A percentile compares a stretch with the other conserved stretches of the same genome.
Conservation (phyloP, 2,329 filamentous ascomycete species). For the Bipolaris gigantea region DNA sequence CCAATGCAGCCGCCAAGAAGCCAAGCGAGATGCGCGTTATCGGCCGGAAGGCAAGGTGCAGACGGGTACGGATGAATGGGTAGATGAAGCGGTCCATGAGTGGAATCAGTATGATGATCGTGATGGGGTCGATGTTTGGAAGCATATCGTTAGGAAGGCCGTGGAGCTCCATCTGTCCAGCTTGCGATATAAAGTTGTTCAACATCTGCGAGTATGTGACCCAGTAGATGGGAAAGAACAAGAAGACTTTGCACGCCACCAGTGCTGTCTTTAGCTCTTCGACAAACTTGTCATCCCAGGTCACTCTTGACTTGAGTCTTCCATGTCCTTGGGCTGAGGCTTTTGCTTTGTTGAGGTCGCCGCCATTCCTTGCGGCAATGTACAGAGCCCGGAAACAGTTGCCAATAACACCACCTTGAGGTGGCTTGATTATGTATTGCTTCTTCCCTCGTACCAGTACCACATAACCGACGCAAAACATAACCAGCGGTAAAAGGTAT, state of each 20-base stretch:
- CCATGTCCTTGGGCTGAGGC: conserved; percentile 55
- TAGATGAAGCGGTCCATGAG: conserved; percentile 51
- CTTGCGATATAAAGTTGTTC: conserved; percentile 54
- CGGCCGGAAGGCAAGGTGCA: conserved; percentile 49
- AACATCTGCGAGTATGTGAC: conserved; percentile 51
- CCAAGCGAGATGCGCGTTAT: conserved; percentile 58
- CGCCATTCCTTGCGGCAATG: conserved; percentile 57
- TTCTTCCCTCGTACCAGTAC: conserved; percentile 48
- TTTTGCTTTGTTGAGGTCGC: conserved; percentile 64
- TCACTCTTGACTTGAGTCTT: conserved; percentile 45
- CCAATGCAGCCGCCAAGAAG: conserved; percentile 56
- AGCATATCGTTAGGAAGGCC: conserved; percentile 54
- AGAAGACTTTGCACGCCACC: conserved; percentile 69
- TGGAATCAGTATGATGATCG: conserved; percentile 52
- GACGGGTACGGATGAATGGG: conserved; percentile 47
- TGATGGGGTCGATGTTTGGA: conserved; percentile 52
- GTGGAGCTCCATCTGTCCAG: conserved; percentile 51
- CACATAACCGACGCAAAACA: conserved; percentile 66
- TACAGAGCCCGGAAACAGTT: conserved; percentile 61
- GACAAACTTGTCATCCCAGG: conserved; percentile 71
- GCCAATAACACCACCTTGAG: conserved; percentile 43
- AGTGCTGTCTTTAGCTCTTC: conserved; percentile 70
- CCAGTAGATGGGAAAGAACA: conserved; percentile 54
- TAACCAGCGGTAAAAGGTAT: conserved; percentile 63
- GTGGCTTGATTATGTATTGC: conserved; percentile 43